phyloP scores from a whole-genome alignment of 192 early-diverging fungal species.

The Coemansia sp. region DNA sequence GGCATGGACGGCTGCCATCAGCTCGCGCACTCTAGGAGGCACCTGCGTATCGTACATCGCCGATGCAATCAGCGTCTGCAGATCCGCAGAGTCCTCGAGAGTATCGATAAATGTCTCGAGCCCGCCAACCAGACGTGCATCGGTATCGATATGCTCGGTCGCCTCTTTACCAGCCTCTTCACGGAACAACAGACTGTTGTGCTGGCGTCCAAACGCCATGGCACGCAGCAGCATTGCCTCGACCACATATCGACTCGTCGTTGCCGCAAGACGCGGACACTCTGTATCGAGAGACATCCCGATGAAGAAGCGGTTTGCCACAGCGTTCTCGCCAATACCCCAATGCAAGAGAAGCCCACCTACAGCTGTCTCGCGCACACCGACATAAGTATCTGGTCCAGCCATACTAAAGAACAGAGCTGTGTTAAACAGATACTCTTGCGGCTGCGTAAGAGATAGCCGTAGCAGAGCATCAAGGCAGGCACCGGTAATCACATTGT shows the following conservation, averaged over 20 bases:
- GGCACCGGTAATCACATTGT: slow-evolving; percentile 76
- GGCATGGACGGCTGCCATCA: slow-evolving; percentile 24
- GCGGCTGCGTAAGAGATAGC: slow-evolving; percentile 58
- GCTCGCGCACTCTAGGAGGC: slow-evolving; percentile 6
- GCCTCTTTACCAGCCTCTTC: slow-evolving; percentile 20
- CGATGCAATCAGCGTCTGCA: slow-evolving; percentile 23
- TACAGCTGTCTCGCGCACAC: slow-evolving; percentile 68
- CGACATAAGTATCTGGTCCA: slow-evolving; percentile 63
- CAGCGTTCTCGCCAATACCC: slow-evolving; percentile 46
- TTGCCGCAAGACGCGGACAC: slow-evolving; percentile 8
- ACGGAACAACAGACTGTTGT: slow-evolving; percentile 42
- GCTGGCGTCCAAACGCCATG: slow-evolving; percentile 38
- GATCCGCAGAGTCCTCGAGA: slow-evolving; percentile 20
- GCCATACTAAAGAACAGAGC: slow-evolving; percentile 70
- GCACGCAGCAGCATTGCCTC: slow-evolving; percentile 29
- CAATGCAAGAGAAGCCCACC: slow-evolving; percentile 73
- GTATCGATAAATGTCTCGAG: slow-evolving; percentile 39
- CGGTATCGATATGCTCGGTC: slow-evolving; percentile 41
- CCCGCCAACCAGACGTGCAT: slow-evolving; percentile 43
- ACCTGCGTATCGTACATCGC: slow-evolving; percentile 29
- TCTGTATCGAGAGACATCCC: slow-evolving; percentile 16
- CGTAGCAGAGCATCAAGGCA: slow-evolving; percentile 73
- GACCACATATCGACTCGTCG: slow-evolving; percentile 3
- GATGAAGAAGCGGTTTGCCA: slow-evolving; percentile 24
- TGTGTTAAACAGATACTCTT: slow-evolving; percentile 66